Percentiles rank a stretch among this genome's conserved stretches.
Evolutionary conservation across 768 basidiomycete species (phyloP).

Genomic region (Jaapia argillacea): DNA sequence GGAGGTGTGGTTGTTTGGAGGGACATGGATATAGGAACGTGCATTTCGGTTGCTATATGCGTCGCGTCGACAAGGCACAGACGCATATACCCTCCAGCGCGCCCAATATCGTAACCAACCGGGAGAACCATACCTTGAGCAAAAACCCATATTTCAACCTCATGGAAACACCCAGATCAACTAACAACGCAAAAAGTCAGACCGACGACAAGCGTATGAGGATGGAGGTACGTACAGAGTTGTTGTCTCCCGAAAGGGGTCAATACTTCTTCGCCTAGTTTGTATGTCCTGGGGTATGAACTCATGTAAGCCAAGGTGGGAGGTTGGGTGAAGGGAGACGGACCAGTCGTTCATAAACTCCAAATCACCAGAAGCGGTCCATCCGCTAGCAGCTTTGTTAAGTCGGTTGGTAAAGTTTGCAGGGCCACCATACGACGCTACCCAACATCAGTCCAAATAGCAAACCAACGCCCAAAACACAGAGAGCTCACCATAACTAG

Average conservation of each 20-base stretch:
- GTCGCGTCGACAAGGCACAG: too few species aligned
- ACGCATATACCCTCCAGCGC: too few species aligned
- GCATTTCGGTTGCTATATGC: too few species aligned
- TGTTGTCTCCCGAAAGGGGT: slow-evolving; percentile 91
- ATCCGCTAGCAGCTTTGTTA: slow-evolving; percentile 40
- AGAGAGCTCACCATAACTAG: slow-evolving; percentile 45
- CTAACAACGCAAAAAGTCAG: slow-evolving; percentile 11
- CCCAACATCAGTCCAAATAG: background rate
- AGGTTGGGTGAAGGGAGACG: slow-evolving; percentile 13
- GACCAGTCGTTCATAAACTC: slow-evolving; percentile 80
- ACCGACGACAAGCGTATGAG: background rate
- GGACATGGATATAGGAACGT: too few species aligned
- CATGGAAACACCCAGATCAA: slow-evolving; percentile 31
- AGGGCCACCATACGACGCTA: slow-evolving; percentile 56
- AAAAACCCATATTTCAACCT: slow-evolving; percentile 33
- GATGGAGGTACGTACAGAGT: slow-evolving; percentile 44
- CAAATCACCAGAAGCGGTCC: slow-evolving; percentile 58
- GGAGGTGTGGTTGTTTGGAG: too few species aligned
- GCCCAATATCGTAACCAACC: too few species aligned
- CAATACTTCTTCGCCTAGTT: slow-evolving; percentile 82
- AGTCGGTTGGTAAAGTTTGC: slow-evolving; percentile 46
- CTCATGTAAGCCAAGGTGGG: background rate
- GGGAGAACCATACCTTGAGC: too few species aligned
- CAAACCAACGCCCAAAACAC: background rate
- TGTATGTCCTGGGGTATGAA: slow-evolving; percentile 89